Percentiles rank a stretch among this genome's conserved stretches.
phyloP scores from a whole-genome alignment of 768 basidiomycete genomes.

The Galerina sulciceps region DNA sequence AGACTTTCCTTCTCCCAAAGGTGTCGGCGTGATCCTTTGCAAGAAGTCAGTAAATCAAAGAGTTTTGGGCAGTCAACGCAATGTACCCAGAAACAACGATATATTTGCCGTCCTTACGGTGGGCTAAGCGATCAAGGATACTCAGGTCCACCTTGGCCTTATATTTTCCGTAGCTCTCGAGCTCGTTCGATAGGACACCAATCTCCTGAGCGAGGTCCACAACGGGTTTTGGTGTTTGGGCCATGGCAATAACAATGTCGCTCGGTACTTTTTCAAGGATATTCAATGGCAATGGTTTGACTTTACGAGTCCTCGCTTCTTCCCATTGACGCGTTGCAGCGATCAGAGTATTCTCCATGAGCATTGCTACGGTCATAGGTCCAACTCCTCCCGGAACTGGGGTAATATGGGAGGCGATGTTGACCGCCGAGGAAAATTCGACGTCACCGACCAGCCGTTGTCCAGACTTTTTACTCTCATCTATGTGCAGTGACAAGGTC shows the following conservation, averaged over 20 bases:
- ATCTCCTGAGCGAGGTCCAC: slow-evolving; percentile 85
- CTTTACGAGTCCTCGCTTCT: slow-evolving; percentile 61
- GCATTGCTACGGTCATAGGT: slow-evolving; percentile 99
- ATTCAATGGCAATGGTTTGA: slow-evolving; percentile 81
- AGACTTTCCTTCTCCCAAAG: slow-evolving; percentile 97
- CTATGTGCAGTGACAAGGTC: slow-evolving; percentile 41
- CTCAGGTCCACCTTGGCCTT: slow-evolving; percentile 97
- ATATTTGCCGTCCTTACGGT: slow-evolving; percentile 93
- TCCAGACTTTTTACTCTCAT: slow-evolving; percentile 91
- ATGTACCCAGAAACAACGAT: slow-evolving; percentile 90
- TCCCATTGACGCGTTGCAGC: slow-evolving; percentile 86
- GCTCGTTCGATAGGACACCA: slow-evolving; percentile 81
- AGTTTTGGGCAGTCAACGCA: not conserved
- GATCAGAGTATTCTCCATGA: slow-evolving; percentile 92
- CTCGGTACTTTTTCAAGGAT: slow-evolving; percentile 88
- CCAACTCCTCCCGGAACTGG: slow-evolving; percentile 99
- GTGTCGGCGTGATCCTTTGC: slow-evolving; percentile 89
- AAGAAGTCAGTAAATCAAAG: slow-evolving; percentile 12
- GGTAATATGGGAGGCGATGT: slow-evolving; percentile 88
- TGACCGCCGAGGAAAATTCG: slow-evolving; percentile 76
- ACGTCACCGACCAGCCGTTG: slow-evolving; percentile 97
- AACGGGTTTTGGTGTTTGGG: slow-evolving; percentile 91
- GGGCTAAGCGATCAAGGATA: slow-evolving; percentile 81
- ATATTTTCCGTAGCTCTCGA: slow-evolving; percentile 94
- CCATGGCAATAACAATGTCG: slow-evolving; percentile 96